Evolutionary conservation across 495 filamentous ascomycete species (phyloP).

Genomic region (Aspergillus indologenus): DNA sequence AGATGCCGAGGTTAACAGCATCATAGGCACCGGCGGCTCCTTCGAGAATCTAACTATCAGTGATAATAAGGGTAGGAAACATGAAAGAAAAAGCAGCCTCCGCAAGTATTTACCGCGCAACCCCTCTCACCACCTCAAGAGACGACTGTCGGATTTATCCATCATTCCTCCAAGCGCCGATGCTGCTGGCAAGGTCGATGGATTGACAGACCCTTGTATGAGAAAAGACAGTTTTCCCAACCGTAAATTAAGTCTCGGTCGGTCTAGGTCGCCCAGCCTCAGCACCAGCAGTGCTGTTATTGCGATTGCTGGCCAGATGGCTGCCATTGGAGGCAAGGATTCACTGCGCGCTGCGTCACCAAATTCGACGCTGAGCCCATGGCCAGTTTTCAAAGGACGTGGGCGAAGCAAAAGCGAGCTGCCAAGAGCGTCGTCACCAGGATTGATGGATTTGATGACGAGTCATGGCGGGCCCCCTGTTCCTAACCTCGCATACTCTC

Average conservation of each 20-base stretch:
- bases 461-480: constrained; percentile 49
- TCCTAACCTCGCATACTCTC: constrained; percentile 39
- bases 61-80: constrained; percentile 39
- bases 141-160: constrained; percentile 35
- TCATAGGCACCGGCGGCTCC: constrained; percentile 52
- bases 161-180: constrained; percentile 27
- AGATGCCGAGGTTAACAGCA: constrained; percentile 58
- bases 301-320: constrained; percentile 59
- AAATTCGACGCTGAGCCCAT: constrained; percentile 52
- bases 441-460: constrained; percentile 46
- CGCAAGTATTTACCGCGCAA: constrained; percentile 54
- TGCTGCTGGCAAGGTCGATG: constrained; percentile 34
- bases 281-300: constrained; percentile 58
- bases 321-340: constrained; percentile 60
- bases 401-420: constrained; percentile 75
- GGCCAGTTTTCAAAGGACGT: constrained; percentile 54
- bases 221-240: constrained; percentile 52
- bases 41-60: constrained; percentile 62
- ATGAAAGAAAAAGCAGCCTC: constrained; percentile 40
- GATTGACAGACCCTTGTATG: constrained; percentile 22
- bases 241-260: constrained; percentile 54
- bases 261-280: constrained; percentile 58
- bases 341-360: constrained; percentile 47
- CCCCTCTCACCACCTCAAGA: constrained; percentile 27
- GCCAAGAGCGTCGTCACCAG: constrained; percentile 42